Percentiles rank a stretch among this genome's conserved stretches.
phyloP scores from a whole-genome alignment of 2,329 filamentous ascomycete genomes.

The Arachnopeziza araneosa region DNA sequence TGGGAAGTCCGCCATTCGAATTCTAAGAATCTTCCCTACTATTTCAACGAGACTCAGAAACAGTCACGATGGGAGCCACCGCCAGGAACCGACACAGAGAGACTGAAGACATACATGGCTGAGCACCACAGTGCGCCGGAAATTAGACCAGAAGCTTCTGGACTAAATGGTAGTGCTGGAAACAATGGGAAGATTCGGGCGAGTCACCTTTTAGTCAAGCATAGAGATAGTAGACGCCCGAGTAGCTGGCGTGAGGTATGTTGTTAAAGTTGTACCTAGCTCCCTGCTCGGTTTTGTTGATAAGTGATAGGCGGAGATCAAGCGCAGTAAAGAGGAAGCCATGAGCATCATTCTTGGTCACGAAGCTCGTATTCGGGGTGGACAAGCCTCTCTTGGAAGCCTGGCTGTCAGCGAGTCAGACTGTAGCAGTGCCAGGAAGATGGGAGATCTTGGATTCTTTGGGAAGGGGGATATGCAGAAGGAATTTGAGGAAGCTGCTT shows the following conservation, averaged over 20 bases:
- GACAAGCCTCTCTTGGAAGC: conserved; percentile 67
- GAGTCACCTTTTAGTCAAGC: conserved; percentile 91
- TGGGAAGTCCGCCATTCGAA: conserved; percentile 98
- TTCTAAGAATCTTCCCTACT: conserved; percentile 98
- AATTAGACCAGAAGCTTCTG: conserved; percentile 33
- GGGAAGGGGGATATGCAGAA: conserved; percentile 95
- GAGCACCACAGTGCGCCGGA: conserved; percentile 65
- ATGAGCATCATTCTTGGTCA: conserved; percentile 68
- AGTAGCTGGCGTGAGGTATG: conserved; percentile 82
- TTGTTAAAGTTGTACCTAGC: neutral
- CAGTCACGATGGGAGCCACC: conserved; percentile 96
- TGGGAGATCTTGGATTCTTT: conserved; percentile 92
- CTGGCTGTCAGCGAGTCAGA: conserved; percentile 87
- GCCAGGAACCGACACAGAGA: conserved; percentile 78
- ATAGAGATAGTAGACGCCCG: conserved; percentile 78
- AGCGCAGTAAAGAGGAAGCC: conserved; percentile 82
- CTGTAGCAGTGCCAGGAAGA: conserved; percentile 91
- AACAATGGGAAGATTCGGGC: conserved; percentile 83
- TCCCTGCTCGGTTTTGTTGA: conserved; percentile 3
- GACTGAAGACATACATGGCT: conserved; percentile 92
- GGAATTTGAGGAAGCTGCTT: conserved; percentile 95
- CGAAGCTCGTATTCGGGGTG: conserved; percentile 68
- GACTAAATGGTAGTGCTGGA: conserved; percentile 30
- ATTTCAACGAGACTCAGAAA: conserved; percentile 85
- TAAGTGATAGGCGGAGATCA: conserved; percentile 62